Evolutionary conservation across 768 basidiomycete species (phyloP).

Genomic region (Auricularia cornea): DNA sequence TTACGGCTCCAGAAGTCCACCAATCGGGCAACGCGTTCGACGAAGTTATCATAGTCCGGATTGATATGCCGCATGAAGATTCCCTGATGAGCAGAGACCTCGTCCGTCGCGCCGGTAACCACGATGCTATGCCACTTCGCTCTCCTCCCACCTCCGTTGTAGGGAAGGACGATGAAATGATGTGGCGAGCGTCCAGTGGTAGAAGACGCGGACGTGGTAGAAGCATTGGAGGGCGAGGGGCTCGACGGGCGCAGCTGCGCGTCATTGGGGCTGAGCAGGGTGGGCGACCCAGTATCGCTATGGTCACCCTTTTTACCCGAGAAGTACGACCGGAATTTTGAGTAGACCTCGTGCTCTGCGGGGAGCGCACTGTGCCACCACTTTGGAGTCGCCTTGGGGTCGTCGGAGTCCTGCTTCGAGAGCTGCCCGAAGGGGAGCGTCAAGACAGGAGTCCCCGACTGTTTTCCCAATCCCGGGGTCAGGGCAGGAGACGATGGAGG

Average conservation of each 20-base stretch:
- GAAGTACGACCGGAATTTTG: conserved; percentile 1
- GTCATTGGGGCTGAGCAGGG: conserved; percentile 2
- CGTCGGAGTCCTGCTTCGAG: conserved; percentile 5
- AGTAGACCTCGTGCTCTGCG: conserved; percentile 6
- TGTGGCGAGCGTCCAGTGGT: conserved; percentile 11
- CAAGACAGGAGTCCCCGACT: background rate
- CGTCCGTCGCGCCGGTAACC: conserved; percentile 44
- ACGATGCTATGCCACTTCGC: conserved; percentile 44
- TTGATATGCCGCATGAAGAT: conserved; percentile 44
- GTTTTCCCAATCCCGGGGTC: background rate
- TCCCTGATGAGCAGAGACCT: conserved; percentile 49
- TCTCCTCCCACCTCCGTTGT: conserved; percentile 31
- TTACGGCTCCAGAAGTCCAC: conserved; percentile 14
- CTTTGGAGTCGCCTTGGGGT: conserved; percentile 7
- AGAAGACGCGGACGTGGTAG: background rate
- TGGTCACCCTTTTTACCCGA: conserved; percentile 16
- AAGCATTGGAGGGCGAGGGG: conserved; percentile 17
- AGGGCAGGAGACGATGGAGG: background rate
- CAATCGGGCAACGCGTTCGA: conserved; percentile 35
- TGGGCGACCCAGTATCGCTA: conserved; percentile 12
- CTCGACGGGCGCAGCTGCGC: conserved; percentile 8
- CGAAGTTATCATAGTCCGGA: conserved; percentile 41
- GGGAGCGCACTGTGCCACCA: background rate
- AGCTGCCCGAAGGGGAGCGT: background rate
- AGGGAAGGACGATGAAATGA: conserved; percentile 48